phyloP scores from a whole-genome alignment of 2,329 filamentous ascomycete genomes.

The Monilinia vaccinii-corymbosi region DNA sequence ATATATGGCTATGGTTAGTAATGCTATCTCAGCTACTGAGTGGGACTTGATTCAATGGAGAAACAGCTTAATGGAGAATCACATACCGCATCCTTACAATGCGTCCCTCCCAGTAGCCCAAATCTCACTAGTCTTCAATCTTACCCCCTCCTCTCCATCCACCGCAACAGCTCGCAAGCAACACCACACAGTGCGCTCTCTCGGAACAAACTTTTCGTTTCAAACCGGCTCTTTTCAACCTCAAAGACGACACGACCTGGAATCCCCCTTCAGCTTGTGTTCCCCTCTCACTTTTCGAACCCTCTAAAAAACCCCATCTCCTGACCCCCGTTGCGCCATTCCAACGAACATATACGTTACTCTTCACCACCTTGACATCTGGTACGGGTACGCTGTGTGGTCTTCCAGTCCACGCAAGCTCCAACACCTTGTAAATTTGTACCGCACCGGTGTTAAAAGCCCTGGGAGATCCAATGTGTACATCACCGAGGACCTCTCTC shows the following conservation, averaged over 20 bases:
- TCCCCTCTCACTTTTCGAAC: neutral
- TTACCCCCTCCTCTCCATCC: neutral
- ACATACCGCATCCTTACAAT: neutral
- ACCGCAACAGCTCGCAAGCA: neutral
- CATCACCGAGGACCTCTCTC: neutral
- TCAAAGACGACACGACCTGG: neutral
- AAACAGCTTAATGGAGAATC: neutral
- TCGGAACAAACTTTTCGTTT: neutral
- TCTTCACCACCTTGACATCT: neutral
- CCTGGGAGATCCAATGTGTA: neutral
- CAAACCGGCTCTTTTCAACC: neutral
- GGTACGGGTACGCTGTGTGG: neutral
- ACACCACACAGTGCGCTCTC: neutral
- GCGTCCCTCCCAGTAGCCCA: neutral
- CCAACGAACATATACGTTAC: neutral
- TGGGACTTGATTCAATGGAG: neutral
- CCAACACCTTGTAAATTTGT: conserved; percentile 1
- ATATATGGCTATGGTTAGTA: neutral
- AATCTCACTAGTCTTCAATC: neutral
- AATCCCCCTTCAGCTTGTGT: neutral
- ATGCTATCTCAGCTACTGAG: neutral
- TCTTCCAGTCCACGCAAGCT: neutral
- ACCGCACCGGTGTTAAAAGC: neutral
- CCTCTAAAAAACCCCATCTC: neutral
- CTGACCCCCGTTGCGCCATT: conserved; percentile 2